Conservation (phyloP, 768 basidiomycete genomes). For the Tylopilus rubrobrunneus region DNA sequence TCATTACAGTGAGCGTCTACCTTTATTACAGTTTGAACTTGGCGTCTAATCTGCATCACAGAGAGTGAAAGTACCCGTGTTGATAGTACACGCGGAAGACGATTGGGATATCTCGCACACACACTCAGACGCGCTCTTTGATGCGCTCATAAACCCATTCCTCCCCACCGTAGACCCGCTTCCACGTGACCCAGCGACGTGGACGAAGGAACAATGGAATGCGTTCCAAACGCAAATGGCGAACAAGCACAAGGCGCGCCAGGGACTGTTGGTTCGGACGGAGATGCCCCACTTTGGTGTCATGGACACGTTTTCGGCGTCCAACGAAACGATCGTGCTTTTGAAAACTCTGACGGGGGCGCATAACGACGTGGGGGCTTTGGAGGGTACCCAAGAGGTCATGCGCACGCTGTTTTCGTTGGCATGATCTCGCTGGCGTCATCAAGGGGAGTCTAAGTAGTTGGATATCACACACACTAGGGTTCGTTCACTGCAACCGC, state of each 20-base stretch:
- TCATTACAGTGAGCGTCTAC: conserved; percentile 48
- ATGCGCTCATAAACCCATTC: conserved; percentile 58
- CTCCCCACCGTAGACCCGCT: conserved; percentile 49
- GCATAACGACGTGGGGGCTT: conserved; percentile 54
- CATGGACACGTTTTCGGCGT: conserved; percentile 49
- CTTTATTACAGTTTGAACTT: neutral
- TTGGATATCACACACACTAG: neutral
- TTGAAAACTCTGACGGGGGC: conserved; percentile 55
- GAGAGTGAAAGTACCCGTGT: conserved; percentile 63
- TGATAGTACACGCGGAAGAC: conserved; percentile 72
- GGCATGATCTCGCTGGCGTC: neutral
- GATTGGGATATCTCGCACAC: conserved; percentile 70
- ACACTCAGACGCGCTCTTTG: conserved; percentile 68
- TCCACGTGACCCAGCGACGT: conserved; percentile 26
- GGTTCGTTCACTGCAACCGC: neutral
- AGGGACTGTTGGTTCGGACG: conserved; percentile 42
- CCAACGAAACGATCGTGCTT: conserved; percentile 47
- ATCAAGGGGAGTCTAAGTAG: neutral
- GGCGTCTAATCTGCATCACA: conserved; percentile 24
- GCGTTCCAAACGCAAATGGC: conserved; percentile 37
- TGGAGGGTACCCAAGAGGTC: conserved; percentile 70
- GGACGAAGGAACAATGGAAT: conserved; percentile 42
- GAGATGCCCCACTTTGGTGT: conserved; percentile 47
- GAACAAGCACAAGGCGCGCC: conserved; percentile 39
- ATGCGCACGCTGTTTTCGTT: conserved; percentile 33